A percentile compares a stretch with the other conserved stretches of the same genome.
Evolutionary conservation across 2,329 filamentous ascomycete genomes (phyloP).

Genomic region (Neofusicoccum cordaticola): DNA sequence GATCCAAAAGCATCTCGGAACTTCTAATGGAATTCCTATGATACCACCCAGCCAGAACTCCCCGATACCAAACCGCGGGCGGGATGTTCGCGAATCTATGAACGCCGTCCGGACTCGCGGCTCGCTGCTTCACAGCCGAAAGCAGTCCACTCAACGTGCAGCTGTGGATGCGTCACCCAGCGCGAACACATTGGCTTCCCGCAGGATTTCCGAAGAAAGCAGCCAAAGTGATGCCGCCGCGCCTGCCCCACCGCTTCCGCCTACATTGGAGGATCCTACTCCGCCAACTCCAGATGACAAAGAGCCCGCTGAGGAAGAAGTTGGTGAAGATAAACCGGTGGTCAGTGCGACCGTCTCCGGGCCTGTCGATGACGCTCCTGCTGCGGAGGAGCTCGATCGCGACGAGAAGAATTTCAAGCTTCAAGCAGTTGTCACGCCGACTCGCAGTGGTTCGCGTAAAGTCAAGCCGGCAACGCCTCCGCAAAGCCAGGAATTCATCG

Average conservation of each 20-base stretch:
- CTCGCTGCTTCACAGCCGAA: conserved; percentile 52
- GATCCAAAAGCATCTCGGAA: conserved; percentile 88
- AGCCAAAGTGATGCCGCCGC: conserved; percentile 35
- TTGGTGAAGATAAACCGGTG: conserved; percentile 27
- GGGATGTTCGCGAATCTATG: conserved; percentile 82
- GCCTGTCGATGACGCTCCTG: conserved; percentile 29
- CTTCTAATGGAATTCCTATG: conserved; percentile 79
- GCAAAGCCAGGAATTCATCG: conserved; percentile 41
- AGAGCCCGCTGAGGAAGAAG: background rate
- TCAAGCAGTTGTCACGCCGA: conserved; percentile 23
- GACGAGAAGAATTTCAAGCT: conserved; percentile 25
- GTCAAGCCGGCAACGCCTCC: conserved; percentile 41
- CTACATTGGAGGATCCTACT: conserved; percentile 33
- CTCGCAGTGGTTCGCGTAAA: conserved; percentile 31
- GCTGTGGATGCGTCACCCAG: conserved; percentile 61
- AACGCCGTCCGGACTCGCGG: conserved; percentile 64
- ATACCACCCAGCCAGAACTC: conserved; percentile 71
- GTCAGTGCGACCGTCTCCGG: conserved; percentile 36
- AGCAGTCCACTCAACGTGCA: conserved; percentile 49
- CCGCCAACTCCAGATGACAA: conserved; percentile 65
- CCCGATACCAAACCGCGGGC: conserved; percentile 79
- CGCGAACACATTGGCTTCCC: conserved; percentile 43
- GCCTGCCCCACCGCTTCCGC: conserved; percentile 30
- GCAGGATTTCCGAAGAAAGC: conserved; percentile 63
- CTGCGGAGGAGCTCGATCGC: conserved; percentile 27